These are phyloP conservation scores for Circinella minor DNA, from an alignment of 371 early-diverging fungal genomes.

Conservation along the genomic window DNA sequence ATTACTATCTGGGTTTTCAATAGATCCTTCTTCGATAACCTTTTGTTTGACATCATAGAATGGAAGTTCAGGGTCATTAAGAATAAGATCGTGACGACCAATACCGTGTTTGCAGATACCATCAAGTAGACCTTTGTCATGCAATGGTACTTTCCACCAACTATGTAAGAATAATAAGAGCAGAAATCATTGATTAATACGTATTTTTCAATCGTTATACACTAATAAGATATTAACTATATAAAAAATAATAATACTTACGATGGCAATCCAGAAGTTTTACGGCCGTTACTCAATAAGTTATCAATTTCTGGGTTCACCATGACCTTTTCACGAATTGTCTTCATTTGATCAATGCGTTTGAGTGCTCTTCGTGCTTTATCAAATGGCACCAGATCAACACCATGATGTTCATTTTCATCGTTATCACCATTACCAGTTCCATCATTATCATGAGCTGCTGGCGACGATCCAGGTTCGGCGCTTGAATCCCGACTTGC, in stretches of 20 bases:
- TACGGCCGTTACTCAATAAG: slow-evolving; percentile 40
- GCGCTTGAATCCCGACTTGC: slow-evolving; percentile 55
- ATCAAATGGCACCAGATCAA: slow-evolving; percentile 64
- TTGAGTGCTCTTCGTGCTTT: slow-evolving; percentile 75
- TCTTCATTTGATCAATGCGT: slow-evolving; percentile 75
- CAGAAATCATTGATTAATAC: not conserved
- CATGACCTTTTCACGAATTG: slow-evolving; percentile 69
- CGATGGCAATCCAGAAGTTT: slow-evolving; percentile 54
- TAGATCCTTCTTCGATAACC: slow-evolving; percentile 28
- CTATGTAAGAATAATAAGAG: slow-evolving; percentile 32
- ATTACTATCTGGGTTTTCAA: slow-evolving; percentile 27
- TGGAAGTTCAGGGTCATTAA: slow-evolving; percentile 68
- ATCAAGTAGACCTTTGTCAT: slow-evolving; percentile 73
- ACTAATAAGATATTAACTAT: not conserved
- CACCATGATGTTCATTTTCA: slow-evolving; percentile 49
- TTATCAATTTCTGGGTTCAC: slow-evolving; percentile 56
- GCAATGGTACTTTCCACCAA: slow-evolving; percentile 74
- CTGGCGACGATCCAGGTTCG: slow-evolving; percentile 25
- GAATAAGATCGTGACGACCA: slow-evolving; percentile 69
- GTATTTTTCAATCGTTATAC: not conserved
- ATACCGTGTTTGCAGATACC: slow-evolving; percentile 79
- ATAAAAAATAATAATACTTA: slow-evolving; percentile 23
- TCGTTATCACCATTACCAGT: slow-evolving; percentile 28
- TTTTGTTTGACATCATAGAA: slow-evolving; percentile 51
- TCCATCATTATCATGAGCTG: slow-evolving; percentile 14